phyloP scores from a whole-genome alignment of 495 filamentous ascomycete genomes.

The Ramalina intermedia region DNA sequence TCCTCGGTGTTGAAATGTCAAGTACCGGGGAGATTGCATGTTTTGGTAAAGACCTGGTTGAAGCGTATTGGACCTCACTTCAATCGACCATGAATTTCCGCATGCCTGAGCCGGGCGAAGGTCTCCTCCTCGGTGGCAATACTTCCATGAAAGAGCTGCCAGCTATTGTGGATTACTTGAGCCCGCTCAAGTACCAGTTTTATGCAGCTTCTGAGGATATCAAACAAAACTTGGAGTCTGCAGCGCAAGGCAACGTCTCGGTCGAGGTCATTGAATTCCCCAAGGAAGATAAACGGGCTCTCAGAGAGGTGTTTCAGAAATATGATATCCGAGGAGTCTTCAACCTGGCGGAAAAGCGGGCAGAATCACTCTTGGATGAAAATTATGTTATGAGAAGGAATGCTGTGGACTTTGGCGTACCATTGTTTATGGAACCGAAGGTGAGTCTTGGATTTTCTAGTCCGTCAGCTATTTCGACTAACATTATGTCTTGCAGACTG shows the following conservation, averaged over 20 bases:
- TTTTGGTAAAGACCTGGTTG: conserved; percentile 88
- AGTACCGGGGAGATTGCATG: conserved; percentile 96
- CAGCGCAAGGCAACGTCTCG: conserved; percentile 39
- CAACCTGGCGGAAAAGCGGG: conserved; percentile 77
- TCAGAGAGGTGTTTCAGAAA: conserved; percentile 93
- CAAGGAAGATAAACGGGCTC: conserved; percentile 84
- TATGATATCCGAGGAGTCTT: conserved; percentile 92
- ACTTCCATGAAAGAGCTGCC: conserved; percentile 48
- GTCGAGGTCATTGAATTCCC: conserved; percentile 96
- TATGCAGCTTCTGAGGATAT: conserved; percentile 70
- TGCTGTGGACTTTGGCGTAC: conserved; percentile 94
- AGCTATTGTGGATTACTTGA: conserved; percentile 66
- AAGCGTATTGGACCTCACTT: conserved; percentile 93
- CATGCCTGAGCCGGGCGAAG: conserved; percentile 80
- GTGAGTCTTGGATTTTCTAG: conserved; percentile 36
- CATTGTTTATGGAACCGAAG: conserved; percentile 98
- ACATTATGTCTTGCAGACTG: conserved; percentile 47
- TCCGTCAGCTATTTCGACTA: conserved; percentile 11
- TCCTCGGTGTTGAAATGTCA: conserved; percentile 95
- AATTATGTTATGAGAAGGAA: conserved; percentile 98
- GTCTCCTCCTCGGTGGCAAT: conserved; percentile 87
- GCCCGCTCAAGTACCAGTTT: conserved; percentile 84
- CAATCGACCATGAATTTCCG: conserved; percentile 99
- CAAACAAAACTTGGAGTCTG: conserved; percentile 66
- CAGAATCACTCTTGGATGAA: conserved; percentile 73